A percentile compares a stretch with the other conserved stretches of the same genome.
Conservation (phyloP, 305 asterid genomes). For the Fraxinus latifolia region DNA sequence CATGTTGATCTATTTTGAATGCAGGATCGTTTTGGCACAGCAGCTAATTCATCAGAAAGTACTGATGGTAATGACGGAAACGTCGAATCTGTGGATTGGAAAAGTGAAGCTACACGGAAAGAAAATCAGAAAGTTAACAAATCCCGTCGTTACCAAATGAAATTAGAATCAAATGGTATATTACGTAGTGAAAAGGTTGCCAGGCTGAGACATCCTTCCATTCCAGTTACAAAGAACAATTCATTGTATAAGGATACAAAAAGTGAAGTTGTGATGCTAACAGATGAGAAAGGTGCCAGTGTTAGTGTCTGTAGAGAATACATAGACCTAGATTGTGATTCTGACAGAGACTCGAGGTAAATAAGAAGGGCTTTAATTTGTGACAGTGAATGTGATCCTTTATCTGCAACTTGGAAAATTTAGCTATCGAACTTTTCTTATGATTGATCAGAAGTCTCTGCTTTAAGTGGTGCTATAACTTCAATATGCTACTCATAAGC, state of each 20-base stretch:
- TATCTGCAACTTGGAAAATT: conserved; percentile 10
- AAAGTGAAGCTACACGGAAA: conserved; percentile 25
- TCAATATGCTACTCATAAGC: not conserved
- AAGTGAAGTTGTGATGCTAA: conserved; percentile 28
- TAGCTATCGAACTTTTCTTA: not conserved
- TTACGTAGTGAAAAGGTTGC: conserved; percentile 30
- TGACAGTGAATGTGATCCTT: conserved; percentile 15
- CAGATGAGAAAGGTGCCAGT: conserved; percentile 30
- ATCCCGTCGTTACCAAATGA: conserved; percentile 27
- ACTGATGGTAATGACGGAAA: conserved; percentile 35
- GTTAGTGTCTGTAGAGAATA: conserved; percentile 26
- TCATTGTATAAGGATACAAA: conserved; percentile 27
- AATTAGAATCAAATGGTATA: conserved; percentile 30
- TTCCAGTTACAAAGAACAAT: conserved; percentile 27
- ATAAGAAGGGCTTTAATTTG: conserved; percentile 26
- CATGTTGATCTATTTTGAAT: conserved; percentile 12
- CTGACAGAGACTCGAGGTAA: conserved; percentile 55
- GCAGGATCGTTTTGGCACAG: conserved; percentile 56
- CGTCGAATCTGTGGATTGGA: conserved; percentile 32
- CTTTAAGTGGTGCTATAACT: not conserved
- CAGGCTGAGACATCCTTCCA: conserved; percentile 30
- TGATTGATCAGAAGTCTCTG: not conserved
- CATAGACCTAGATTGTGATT: conserved; percentile 62
- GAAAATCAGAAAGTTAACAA: conserved; percentile 30
- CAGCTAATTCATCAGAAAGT: conserved; percentile 35